Conservation (phyloP, 2,329 filamentous ascomycete species). For the Fusarium ramigenum region DNA sequence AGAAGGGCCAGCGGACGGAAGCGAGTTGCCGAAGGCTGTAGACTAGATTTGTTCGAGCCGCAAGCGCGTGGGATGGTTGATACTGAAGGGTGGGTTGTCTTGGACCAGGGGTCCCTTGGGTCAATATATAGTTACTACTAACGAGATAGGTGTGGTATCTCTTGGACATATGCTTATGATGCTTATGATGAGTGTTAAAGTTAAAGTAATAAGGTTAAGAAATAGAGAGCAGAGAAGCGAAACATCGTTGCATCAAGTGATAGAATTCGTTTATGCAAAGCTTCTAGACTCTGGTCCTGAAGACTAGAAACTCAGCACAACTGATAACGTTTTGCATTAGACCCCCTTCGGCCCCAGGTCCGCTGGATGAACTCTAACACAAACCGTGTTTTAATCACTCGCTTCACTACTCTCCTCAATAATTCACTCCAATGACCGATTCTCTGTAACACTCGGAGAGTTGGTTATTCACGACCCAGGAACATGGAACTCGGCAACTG, state of each 20-base stretch:
- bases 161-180: neutral
- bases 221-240: neutral
- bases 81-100: slow-evolving; percentile 6
- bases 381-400: neutral
- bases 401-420: slow-evolving; percentile 8
- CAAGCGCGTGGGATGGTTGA: slow-evolving; percentile 14
- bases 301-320: neutral
- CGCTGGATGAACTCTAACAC: slow-evolving; percentile 12
- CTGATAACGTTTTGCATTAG: slow-evolving; percentile 12
- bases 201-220: neutral
- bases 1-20: slow-evolving; percentile 24
- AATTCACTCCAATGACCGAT: neutral
- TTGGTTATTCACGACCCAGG: slow-evolving; percentile 3
- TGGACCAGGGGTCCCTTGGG: neutral
- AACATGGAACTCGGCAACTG: slow-evolving; percentile 29
- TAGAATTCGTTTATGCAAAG: too few species aligned
- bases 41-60: slow-evolving; percentile 6
- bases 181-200: neutral
- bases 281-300: neutral
- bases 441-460: neutral
- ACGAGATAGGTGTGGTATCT: neutral
- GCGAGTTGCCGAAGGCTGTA: slow-evolving; percentile 36
- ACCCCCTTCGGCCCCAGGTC: neutral
- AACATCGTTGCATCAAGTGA: neutral
- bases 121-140: neutral